Evolutionary conservation across 495 filamentous ascomycete genomes (phyloP), one percentile per base, ranked within the genome.

Genomic region (Hypoxylon lienhwacheense): DNA sequence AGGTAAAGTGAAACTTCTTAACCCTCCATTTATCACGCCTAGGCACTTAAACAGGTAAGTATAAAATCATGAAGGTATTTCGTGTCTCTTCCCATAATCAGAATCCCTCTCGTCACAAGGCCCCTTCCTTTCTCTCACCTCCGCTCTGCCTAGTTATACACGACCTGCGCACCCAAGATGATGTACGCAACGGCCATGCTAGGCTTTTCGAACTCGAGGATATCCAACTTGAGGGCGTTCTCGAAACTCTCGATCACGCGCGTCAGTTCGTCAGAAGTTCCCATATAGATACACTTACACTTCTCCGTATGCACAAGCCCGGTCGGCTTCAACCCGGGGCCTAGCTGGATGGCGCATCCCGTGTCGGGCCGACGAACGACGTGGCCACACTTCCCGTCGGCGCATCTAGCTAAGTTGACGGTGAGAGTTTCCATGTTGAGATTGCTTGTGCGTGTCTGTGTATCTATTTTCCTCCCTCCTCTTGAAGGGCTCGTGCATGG

Each of bases 221-320:
- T 47, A 6, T 43, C 28, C 22, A 42, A 42, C 8, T 21, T 4
- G 2, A 63, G 4, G 5, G 59, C 59, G 17, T 29, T 7, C 3
- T 26, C 29, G 15, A 51, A 15, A 10, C 37, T 47, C 2, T 7
- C 15, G 4, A 14, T 31, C 29, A 53, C 4, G 7, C 41, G 45
- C 7, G 7, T 17, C 8, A 59, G 8, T 6, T 47, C 21, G 12
- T 54, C 43, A 5, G 26, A 14, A 2, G 20, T 34, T 2, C 40
- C 5, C 2, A 42, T 22, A 20, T 5, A 25, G 7, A 63, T 20
- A 21, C 60, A 63, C 50, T 59, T 55, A 31, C 60, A 63, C 14
- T 35, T 46, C 16, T 40, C 11, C 0, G 32, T 45, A 29, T 63
- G 55, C 1, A 12, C 24, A 11, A 55, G 1, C 0, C 32, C 7